A percentile compares a stretch with the other conserved stretches of the same genome.
Conservation (phyloP, 371 early-diverging fungal species). For the Mortierella sp. region DNA sequence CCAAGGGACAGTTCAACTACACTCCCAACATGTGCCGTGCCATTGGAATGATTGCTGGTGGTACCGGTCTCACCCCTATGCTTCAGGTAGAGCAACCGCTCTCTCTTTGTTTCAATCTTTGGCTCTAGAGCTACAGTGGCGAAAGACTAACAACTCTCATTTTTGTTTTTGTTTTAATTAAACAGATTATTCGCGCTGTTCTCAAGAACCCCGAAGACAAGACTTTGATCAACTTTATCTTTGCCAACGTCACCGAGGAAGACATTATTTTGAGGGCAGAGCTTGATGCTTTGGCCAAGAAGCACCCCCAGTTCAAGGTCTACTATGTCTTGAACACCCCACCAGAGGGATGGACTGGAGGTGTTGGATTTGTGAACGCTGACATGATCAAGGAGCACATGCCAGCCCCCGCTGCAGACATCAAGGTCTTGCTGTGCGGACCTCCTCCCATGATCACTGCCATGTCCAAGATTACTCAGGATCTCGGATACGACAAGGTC, state of each 20-base stretch:
- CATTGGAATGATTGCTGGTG: slow-evolving; percentile 96
- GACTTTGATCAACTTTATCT: slow-evolving; percentile 87
- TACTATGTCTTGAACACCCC: slow-evolving; percentile 90
- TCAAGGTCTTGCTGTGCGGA: slow-evolving; percentile 95
- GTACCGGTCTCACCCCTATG: slow-evolving; percentile 97
- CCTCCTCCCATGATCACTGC: slow-evolving; percentile 95
- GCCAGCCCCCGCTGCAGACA: slow-evolving; percentile 82
- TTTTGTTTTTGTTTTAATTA: not conserved
- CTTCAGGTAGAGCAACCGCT: slow-evolving; percentile 67
- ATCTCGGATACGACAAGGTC: slow-evolving; percentile 83
- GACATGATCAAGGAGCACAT: slow-evolving; percentile 82
- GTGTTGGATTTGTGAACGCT: slow-evolving; percentile 88
- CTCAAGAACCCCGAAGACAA: slow-evolving; percentile 87
- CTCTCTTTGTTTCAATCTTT: not conserved
- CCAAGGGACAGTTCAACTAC: slow-evolving; percentile 93
- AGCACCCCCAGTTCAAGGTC: slow-evolving; percentile 86
- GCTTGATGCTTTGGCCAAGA: slow-evolving; percentile 80
- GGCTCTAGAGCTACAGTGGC: not conserved
- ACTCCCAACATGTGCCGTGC: slow-evolving; percentile 83
- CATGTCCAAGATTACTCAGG: slow-evolving; percentile 77
- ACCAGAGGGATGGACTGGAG: slow-evolving; percentile 88
- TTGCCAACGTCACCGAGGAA: slow-evolving; percentile 91
- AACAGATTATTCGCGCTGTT: slow-evolving; percentile 85
- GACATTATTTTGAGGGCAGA: slow-evolving; percentile 92
- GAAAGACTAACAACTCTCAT: not conserved